A percentile compares a stretch with the other conserved stretches of the same genome.
These are phyloP conservation scores for Meyerozyma elateridarum DNA, from an alignment of 1,139 yeast species.

Conservation along the genomic window DNA sequence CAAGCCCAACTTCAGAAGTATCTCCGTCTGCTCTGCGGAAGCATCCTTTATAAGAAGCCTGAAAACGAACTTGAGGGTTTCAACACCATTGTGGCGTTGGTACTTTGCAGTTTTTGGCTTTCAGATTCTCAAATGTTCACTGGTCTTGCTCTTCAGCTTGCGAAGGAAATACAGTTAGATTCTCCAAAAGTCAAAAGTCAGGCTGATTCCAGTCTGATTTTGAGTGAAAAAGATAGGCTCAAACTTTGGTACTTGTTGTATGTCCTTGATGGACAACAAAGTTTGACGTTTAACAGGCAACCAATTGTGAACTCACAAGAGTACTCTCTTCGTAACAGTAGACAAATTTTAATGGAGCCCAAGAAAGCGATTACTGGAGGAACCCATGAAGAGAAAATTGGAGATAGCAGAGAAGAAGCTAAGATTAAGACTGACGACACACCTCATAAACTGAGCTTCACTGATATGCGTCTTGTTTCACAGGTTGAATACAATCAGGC, in stretches of 20 bases:
- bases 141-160: conserved; percentile 62
- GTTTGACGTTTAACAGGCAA: conserved; percentile 55
- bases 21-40: conserved; percentile 43
- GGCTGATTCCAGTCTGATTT: conserved; percentile 7
- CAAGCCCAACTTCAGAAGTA: conserved; percentile 36
- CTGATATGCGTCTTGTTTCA: conserved; percentile 62
- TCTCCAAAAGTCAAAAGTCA: conserved; percentile 19
- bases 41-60: conserved; percentile 40
- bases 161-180: conserved; percentile 51
- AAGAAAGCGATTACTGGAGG: conserved; percentile 5
- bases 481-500: conserved; percentile 74
- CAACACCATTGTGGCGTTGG: conserved; percentile 57
- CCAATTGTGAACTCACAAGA: conserved; percentile 50
- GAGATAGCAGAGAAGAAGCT: neutral
- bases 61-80: conserved; percentile 47
- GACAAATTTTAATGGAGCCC: conserved; percentile 25
- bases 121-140: conserved; percentile 63
- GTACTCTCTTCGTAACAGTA: conserved; percentile 37
- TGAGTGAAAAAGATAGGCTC: conserved; percentile 41
- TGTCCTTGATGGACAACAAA: conserved; percentile 66
- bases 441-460: conserved; percentile 17
- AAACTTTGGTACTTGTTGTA: conserved; percentile 67
- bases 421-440: conserved; percentile 7
- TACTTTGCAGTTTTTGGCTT: conserved; percentile 68
- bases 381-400: conserved; percentile 1